A percentile compares a stretch with the other conserved stretches of the same genome.
Evolutionary conservation across 1,284 basidiomycete genomes (phyloP).

Genomic region (Cutaneotrichosporon sp.): DNA sequence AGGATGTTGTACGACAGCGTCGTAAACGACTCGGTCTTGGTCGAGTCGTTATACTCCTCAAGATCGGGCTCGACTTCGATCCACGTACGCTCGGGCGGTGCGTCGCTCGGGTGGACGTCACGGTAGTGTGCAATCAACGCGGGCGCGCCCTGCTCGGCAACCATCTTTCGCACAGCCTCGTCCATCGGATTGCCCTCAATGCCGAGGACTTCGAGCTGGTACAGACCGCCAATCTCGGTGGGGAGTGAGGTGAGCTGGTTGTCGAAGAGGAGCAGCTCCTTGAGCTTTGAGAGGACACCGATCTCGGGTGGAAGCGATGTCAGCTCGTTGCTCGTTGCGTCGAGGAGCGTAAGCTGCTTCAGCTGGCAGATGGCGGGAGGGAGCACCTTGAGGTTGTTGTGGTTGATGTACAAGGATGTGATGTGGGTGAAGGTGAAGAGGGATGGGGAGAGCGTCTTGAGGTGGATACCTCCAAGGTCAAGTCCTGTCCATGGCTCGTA

Average conservation of each 20-base stretch:
- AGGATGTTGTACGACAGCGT: constrained; percentile 92
- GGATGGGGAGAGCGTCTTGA: constrained; percentile 81
- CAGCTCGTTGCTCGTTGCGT: constrained; percentile 87
- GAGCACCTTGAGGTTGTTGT: constrained; percentile 78
- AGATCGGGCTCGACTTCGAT: constrained; percentile 65
- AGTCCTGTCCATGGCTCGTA: constrained; percentile 72
- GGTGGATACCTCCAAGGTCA: constrained; percentile 91
- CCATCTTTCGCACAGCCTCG: constrained; percentile 65
- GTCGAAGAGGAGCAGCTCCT: constrained; percentile 93
- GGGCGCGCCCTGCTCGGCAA: constrained; percentile 89
- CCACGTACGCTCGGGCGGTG: constrained; percentile 82
- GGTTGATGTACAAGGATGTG: constrained; percentile 93
- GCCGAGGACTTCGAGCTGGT: constrained; percentile 88
- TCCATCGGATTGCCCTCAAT: constrained; percentile 95
- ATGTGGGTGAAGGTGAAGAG: constrained; percentile 91
- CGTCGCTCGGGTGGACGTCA: constrained; percentile 55
- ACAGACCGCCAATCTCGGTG: constrained; percentile 79
- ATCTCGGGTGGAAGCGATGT: constrained; percentile 75
- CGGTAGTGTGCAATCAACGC: constrained; percentile 83
- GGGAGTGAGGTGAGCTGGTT: constrained; percentile 84
- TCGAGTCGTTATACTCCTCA: constrained; percentile 55
- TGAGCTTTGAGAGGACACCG: constrained; percentile 83
- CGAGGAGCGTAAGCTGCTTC: constrained; percentile 80
- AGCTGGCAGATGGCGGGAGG: constrained; percentile 81
- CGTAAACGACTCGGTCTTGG: constrained; percentile 62